Evolutionary conservation across 1,284 basidiomycete genomes (phyloP).

Genomic region (Tilletia setariae): DNA sequence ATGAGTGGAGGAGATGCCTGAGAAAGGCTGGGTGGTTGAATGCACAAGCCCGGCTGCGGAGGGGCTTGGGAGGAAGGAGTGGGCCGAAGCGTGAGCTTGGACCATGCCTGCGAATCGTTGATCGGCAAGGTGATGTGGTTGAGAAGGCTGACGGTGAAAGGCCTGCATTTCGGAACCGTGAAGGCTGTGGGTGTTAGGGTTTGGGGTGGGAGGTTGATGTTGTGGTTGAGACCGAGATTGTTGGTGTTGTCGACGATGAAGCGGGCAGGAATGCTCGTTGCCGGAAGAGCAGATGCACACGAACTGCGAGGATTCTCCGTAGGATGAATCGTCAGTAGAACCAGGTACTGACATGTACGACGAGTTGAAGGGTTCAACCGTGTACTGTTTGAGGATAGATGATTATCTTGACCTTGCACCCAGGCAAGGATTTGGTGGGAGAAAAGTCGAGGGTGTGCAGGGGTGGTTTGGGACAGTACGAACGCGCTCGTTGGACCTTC

Average conservation of each 20-base stretch:
- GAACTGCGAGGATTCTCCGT: conserved; percentile 12
- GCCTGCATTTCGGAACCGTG: conserved; percentile 8
- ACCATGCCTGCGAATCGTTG: neutral
- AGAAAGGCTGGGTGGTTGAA: neutral
- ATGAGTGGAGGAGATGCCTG: neutral
- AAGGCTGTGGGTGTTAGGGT: neutral
- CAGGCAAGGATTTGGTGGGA: neutral
- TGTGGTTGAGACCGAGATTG: neutral
- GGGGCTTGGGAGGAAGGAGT: neutral
- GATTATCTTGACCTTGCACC: neutral
- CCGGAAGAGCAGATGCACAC: conserved; percentile 10
- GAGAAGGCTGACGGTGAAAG: neutral
- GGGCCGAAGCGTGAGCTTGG: neutral
- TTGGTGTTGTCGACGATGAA: conserved; percentile 1
- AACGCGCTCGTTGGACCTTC: too few relatives aligned
- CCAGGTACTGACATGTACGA: conserved; percentile 12
- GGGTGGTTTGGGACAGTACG: neutral
- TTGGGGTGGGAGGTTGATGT: neutral
- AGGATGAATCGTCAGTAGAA: conserved; percentile 1
- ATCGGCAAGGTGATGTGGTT: conserved; percentile 5
- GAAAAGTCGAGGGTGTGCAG: neutral
- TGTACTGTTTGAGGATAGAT: neutral
- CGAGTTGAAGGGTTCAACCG: neutral
- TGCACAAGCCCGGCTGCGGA: neutral
- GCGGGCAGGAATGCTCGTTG: conserved; percentile 6